These are phyloP conservation scores for Cymodocea nodosa DNA, from an alignment of 116 monocot genomes.

Conservation along the genomic window DNA sequence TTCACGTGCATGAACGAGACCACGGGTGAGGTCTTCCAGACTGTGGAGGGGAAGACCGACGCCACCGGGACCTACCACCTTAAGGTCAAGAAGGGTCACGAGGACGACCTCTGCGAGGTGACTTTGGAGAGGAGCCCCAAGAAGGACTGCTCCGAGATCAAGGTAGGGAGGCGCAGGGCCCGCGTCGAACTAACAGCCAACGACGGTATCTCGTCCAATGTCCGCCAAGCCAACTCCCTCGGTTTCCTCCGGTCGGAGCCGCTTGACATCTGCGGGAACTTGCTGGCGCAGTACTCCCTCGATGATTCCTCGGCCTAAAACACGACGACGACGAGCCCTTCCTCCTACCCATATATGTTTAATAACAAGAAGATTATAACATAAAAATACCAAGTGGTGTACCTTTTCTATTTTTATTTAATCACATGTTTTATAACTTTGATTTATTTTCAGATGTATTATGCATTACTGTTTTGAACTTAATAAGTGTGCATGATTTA, in stretches of 20 bases:
- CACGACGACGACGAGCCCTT: too few relatives aligned
- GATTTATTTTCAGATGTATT: too few relatives aligned
- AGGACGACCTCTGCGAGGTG: slow-evolving; percentile 52
- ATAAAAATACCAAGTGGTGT: too few relatives aligned
- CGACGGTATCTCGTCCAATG: slow-evolving; percentile 26
- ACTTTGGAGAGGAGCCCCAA: slow-evolving; percentile 36
- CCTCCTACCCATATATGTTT: too few relatives aligned
- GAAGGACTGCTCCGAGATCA: slow-evolving; percentile 25
- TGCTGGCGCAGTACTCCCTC: slow-evolving; percentile 22
- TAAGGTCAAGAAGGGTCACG: slow-evolving; percentile 21
- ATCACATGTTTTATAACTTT: too few relatives aligned
- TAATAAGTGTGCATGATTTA: too few relatives aligned
- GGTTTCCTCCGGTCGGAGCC: slow-evolving; percentile 45
- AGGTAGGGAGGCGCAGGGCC: slow-evolving; percentile 27
- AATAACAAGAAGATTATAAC: too few relatives aligned
- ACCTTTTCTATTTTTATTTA: too few relatives aligned
- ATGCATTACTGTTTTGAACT: too few relatives aligned
- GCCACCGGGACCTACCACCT: slow-evolving; percentile 19
- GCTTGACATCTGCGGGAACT: slow-evolving; percentile 19
- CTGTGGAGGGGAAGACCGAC: slow-evolving; percentile 18
- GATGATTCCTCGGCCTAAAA: slow-evolving; percentile 3
- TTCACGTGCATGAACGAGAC: slow-evolving; percentile 19
- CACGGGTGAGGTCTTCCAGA: slow-evolving; percentile 6
- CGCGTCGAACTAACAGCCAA: slow-evolving; percentile 25
- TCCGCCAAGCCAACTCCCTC: slow-evolving; percentile 39